Evolutionary conservation across 2,329 filamentous ascomycete genomes (phyloP), one percentile per base, ranked within the genome.

Genomic region (Podosphaera fusca): DNA sequence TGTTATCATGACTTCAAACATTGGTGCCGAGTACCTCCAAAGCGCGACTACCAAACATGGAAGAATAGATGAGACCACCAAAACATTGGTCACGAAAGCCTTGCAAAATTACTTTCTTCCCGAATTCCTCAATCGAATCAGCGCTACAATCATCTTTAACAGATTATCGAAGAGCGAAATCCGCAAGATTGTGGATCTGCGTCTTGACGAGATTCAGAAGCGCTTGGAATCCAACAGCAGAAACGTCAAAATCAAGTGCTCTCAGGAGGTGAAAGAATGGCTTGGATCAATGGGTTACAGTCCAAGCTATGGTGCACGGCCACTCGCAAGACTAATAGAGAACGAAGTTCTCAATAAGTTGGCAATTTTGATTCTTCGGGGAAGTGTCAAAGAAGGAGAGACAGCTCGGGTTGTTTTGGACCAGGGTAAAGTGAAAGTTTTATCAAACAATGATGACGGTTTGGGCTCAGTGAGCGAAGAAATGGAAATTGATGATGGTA

Each of bases 91-190:
- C 66, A 94, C 92, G 83, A 84, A 80, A 56, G 81, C 89, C 3
- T 78, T 98, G 42, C 85, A 90, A 66, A 87, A 87, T 74, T 96
- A 94, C 74, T 98, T 98, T 80, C 75, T 98, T 1, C 92, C 92
- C 36, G 92, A 98, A 67, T 98, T 98, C 76, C 81, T 98, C 62
- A 98, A 98, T 77, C 87, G 92, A 68, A 96, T 98, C 75, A 90
- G 80, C 71, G 92, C 85, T 60, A 87, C 83, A 57, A 89, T 98
- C 72, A 95, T 98, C 72, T 98, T 98, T 80, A 98, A 98, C 76
- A 85, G 92, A 53, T 84, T 98, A 57, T 90, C 86, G 2, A 84
- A 82, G 68, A 75, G 72, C 58, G 92, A 98, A 72, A 98, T 98
- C 65, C 84, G 92, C 67, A 87, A 81, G 73, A 96, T 98, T 67